Evolutionary conservation across 2,329 filamentous ascomycete genomes (phyloP), one percentile per base, ranked within the genome.

Genomic region (Alternaria brassicicola): DNA sequence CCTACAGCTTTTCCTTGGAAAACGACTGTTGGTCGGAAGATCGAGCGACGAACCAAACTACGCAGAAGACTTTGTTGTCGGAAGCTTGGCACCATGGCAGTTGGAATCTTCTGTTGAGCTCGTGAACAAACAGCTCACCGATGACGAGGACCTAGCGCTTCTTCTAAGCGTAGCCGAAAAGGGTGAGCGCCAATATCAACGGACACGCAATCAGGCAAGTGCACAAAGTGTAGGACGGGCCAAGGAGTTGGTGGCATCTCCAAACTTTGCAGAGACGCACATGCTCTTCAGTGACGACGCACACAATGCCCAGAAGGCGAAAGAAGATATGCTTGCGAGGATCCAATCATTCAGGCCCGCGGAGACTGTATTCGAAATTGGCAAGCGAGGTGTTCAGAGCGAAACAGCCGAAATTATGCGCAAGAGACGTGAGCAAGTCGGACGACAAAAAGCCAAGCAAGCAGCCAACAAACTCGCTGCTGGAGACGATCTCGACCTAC

Each of bases 331-430:
- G 91, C 82, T 99, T 28, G 92, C 92, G 30, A 87, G 89, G 57
- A 92, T 99, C 56, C 93, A 92, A 69, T 89, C 90, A 2, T 99
- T 95, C 80, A 87, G 92, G 67, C 95, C 96, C 0, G 84, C 89
- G 41, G 95, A 99, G 78, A 98, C 94, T 0, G 92, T 99, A n/a
- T 99, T 99, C 68, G 95, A 99, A 77, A 89, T 97, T 62, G 90
- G 91, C 6, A 87, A 89, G 66, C 86, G 88, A 60, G 89, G 88
- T 64, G 83, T 82, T 2, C 82, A 82, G 47, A 71, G 70, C 38
- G 88, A 89, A 72, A 89, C 90, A 6, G 89, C 89, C 2, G 89
- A 92, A 61, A 82, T 94, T 30, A 92, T 95, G 86, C 88, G 87
- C 68, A 85, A 88, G 46, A 84, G 90, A 72, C 85, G 89, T 70